Evolutionary conservation across 305 asterid species (phyloP).

Genomic region (Rubia tinctorum): DNA sequence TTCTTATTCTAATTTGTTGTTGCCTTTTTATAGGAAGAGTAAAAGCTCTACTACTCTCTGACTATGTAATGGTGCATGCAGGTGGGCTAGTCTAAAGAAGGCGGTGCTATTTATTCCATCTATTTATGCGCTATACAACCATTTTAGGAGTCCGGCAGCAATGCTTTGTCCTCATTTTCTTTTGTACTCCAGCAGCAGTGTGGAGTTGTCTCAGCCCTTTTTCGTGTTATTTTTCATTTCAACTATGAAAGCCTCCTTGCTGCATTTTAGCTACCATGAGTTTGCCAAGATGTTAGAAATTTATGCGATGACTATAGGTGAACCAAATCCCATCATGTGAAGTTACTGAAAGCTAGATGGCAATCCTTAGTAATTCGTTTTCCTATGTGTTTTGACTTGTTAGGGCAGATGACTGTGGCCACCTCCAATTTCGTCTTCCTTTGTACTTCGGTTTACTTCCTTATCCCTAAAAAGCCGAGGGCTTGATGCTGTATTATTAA

Average conservation of each 20-base stretch:
- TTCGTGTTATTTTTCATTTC: not conserved
- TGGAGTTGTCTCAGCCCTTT: not conserved
- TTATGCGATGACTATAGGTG: no score
- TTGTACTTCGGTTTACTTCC: not conserved
- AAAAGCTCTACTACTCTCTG: not conserved
- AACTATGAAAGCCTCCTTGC: not conserved
- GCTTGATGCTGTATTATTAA: no score
- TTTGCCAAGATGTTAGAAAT: not conserved
- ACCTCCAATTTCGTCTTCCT: not conserved
- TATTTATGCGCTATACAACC: not conserved
- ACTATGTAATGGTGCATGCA: not conserved
- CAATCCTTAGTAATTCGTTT: constrained; percentile 7
- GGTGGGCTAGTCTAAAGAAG: not conserved
- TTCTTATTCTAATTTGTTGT: not conserved
- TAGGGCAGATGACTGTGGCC: not conserved
- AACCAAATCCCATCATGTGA: no score
- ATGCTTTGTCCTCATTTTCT: not conserved
- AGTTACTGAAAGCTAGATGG: constrained; percentile 8
- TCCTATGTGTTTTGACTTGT: not conserved
- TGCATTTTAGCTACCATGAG: not conserved
- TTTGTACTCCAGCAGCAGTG: no score
- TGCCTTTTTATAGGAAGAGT: not conserved
- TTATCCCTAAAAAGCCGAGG: no score
- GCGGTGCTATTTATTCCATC: no score
- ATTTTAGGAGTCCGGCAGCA: not conserved